Conservation (phyloP, 169 alveolate genomes). For the Cryptosporidium bovis region DNA sequence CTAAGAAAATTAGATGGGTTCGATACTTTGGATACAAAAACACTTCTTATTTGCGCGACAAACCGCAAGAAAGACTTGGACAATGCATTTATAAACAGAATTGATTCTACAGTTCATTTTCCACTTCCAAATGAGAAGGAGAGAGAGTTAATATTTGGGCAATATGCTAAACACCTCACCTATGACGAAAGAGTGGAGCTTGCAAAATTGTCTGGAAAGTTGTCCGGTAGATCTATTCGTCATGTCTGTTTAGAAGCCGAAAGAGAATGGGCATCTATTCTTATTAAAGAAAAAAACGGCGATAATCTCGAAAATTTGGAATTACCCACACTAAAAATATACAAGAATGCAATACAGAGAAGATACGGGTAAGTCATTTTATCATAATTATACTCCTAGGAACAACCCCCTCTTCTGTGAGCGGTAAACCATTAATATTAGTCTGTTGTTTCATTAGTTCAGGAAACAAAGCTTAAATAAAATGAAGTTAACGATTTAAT, state of each 20-base stretch:
- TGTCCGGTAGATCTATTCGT: conserved; percentile 85
- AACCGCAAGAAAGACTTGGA: conserved; percentile 89
- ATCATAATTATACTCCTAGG: neutral
- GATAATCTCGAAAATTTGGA: conserved; percentile 48
- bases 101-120: conserved; percentile 81
- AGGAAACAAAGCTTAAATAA: neutral
- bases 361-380: conserved; percentile 4
- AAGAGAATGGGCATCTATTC: conserved; percentile 87
- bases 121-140: conserved; percentile 83
- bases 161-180: conserved; percentile 85
- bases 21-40: conserved; percentile 83
- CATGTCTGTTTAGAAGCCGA: conserved; percentile 89
- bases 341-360: conserved; percentile 43
- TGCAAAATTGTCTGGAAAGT: conserved; percentile 78
- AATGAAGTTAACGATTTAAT: no score
- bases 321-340: conserved; percentile 28
- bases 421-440: conserved; percentile 9
- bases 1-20: conserved; percentile 87
- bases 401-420: neutral
- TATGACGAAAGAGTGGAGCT: conserved; percentile 77
- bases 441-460: neutral
- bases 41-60: conserved; percentile 87
- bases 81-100: conserved; percentile 83
- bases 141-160: conserved; percentile 82
- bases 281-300: conserved; percentile 79